Conservation (phyloP, 768 basidiomycete genomes). For the Rhodotorula toruloides region DNA sequence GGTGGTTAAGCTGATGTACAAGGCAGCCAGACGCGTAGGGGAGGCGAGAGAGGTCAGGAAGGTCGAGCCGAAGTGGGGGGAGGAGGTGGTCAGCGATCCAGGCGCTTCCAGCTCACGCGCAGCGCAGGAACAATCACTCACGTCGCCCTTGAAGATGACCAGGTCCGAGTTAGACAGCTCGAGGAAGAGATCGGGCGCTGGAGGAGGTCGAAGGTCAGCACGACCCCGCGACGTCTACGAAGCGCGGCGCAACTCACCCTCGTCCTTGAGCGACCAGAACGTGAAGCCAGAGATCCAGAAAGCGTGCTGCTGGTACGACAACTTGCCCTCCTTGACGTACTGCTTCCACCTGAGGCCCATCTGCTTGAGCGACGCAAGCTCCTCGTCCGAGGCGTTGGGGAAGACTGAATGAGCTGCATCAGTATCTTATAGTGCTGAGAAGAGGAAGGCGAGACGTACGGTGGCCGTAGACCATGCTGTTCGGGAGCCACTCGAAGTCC, state of each 20-base stretch:
- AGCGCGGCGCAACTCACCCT: constrained; percentile 51
- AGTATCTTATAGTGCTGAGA: no score
- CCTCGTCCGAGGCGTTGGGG: constrained; percentile 69
- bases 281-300: constrained; percentile 91
- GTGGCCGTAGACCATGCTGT: constrained; percentile 74
- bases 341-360: constrained; percentile 88
- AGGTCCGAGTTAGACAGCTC: constrained; percentile 84
- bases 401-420: constrained; percentile 53
- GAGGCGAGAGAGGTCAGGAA: not conserved
- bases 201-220: not conserved
- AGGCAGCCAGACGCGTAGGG: not conserved
- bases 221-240: no score
- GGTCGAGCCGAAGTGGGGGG: not conserved
- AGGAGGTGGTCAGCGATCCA: not conserved
- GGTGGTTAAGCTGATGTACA: constrained; percentile 76
- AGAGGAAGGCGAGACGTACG: constrained; percentile 26
- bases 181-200: constrained; percentile 59
- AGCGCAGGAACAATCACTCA: no score
- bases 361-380: constrained; percentile 70
- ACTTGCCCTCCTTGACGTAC: constrained; percentile 87
- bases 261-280: constrained; percentile 59
- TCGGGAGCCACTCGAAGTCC: constrained; percentile 89
- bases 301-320: constrained; percentile 89
- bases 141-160: constrained; percentile 76
- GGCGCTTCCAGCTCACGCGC: no score